Evolutionary conservation across 1,284 basidiomycete species (phyloP), one percentile per base, ranked within the genome.

Genomic region (Malassezia restricta): DNA sequence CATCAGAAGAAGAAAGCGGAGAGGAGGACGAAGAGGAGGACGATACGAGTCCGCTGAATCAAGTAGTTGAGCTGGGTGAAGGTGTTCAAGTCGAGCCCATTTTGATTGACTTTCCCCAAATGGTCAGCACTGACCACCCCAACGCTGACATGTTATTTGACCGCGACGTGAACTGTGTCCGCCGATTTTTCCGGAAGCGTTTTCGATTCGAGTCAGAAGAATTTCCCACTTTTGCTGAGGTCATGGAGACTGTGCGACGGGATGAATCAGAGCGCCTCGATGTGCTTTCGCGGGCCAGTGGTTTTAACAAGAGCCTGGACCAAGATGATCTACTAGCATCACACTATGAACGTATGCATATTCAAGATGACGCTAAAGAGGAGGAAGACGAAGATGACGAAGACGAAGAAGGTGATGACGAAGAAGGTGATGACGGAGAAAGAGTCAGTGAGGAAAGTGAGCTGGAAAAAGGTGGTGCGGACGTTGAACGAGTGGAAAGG

Each of bases 121-220:
- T 98, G 92, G 87, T 98, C 74, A 90, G 86, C 78, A 92, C 87
- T 33, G 86, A 90, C 44, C 92, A 99, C 68, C 82, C 83, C 66
- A 95, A 99, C 74, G 94, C 92, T 8, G 92, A 96, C 77, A 94
- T 85, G 85, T 98, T 94, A 77, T 99, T 99, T 76, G 89, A 95
- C 70, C 83, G 94, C 32, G 94, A 99, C 73, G 94, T 99, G 12
- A 84, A 92, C 57, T 95, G 94, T 74, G 89, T 99, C 60, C 81
- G 88, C 40, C 83, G 82, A 8, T 99, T 96, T 77, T 98, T 99
- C 79, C 80, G 79, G 60, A 81, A 88, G 58, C 78, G 91, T 20
- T 98, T 96, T 77, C 81, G 84, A 51, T 99, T 92, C 74, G 88
- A 95, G 75, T 91, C 88, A 55, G 78, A 80, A 0, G 76, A 89